Base-by-base conservation (phyloP, 169 alveolate genomes). In the Eimeria sp. region DNA sequence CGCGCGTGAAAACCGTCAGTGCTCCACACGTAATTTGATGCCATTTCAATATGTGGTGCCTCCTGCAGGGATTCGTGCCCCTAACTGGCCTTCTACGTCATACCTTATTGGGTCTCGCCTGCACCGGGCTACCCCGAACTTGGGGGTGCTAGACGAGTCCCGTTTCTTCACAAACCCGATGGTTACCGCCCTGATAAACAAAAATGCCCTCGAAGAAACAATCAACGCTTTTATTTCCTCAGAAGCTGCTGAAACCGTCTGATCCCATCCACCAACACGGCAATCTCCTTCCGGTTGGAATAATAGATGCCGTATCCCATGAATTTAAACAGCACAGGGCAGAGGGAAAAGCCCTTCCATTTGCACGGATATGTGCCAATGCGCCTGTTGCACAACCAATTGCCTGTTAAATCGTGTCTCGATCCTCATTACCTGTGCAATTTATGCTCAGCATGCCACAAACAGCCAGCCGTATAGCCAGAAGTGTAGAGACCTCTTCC, bases 111-210 rank as follows among this genome's bases (percentile, higher is more conserved):
- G 94, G 49, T 87, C 94, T 43, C 94, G 94, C 33, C 82, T 87
- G 54, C 94, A 87, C 94, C 94, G 94, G 4, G 94, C 94, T 14
- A 62, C 83, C 43, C 94, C 94, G 10, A 87, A 87, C 83, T 25
- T 87, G 94, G 94, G 94, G 23, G 82, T 87, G 60, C 83, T 87
- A 71, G 94, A 87, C 71, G 94, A 87, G 83, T 87, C 94, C 6
- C 94, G 94, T 62, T 87, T 87, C 83, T 87, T 87, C 76, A 87
- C 94, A 14, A 87, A 87, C 52, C 94, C 94, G 11, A 64, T 87
- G 78, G 83, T 87, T 20, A 87, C 94, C 11, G 94, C 94, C 83
- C 82, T 87, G 60, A 66, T 87, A 11, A 87, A 87, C 83, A 87
- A 87, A 46, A 49, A 46, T 58, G 94, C 94, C 66, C 82, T 87